Evolutionary conservation across 2,329 filamentous ascomycete species (phyloP).

Genomic region (Colletotrichum siamense): DNA sequence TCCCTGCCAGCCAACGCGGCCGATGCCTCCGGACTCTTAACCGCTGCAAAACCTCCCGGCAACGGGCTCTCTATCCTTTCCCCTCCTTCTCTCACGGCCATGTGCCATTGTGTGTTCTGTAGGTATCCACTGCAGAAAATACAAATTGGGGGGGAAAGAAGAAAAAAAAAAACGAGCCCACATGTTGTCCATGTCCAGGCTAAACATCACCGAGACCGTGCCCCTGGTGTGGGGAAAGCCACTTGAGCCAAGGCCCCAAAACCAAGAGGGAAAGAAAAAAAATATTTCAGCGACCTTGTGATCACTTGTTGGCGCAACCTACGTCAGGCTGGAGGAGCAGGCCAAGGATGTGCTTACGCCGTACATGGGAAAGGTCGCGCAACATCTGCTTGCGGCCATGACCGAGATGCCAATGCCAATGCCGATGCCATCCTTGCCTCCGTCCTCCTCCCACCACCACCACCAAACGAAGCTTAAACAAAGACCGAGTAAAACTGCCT

Average conservation of each 20-base stretch:
- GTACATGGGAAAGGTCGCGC: conserved; percentile 12
- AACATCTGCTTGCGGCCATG: conserved; percentile 18
- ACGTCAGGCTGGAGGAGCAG: background rate
- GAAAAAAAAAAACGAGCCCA: background rate
- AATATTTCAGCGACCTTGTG: conserved; percentile 21
- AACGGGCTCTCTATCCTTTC: background rate
- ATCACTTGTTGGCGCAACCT: conserved; percentile 19
- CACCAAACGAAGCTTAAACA: conserved; percentile 1
- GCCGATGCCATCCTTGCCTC: background rate
- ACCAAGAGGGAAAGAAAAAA: conserved; percentile 8
- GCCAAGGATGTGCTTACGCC: conserved; percentile 19
- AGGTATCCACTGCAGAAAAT: background rate
- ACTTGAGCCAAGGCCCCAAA: background rate
- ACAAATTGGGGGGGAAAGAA: background rate
- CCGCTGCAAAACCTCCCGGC: background rate
- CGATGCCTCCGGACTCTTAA: background rate
- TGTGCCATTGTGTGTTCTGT: background rate
- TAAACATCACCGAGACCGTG: background rate
- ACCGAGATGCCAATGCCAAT: background rate
- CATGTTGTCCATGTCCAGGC: background rate
- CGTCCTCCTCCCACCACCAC: background rate
- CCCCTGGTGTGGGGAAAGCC: conserved; percentile 9
- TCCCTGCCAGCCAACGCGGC: background rate
- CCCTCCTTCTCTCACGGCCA: background rate
- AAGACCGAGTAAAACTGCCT: background rate